Base-by-base conservation (phyloP, 2,329 filamentous ascomycete species). In the Hansfordia pulvinata region DNA sequence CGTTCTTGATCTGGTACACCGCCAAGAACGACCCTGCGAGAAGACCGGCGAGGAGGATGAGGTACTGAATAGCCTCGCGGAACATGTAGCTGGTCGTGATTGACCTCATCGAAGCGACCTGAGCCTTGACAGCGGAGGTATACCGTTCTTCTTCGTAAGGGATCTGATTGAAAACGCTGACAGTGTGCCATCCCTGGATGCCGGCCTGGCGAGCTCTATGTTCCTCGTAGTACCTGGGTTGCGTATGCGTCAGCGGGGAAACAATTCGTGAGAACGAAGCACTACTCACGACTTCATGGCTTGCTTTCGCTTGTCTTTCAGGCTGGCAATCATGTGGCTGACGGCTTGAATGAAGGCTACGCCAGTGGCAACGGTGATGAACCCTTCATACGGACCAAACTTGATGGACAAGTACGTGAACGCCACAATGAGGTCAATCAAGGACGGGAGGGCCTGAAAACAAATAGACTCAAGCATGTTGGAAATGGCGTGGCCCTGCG, bases 21-120 rank as follows among this genome's bases (percentile, higher is more conserved):
- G 67, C 67, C 20, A 73, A 38, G 38, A 69, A 68, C 3, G 66
- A 59, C 19, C 68, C 69, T 4, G 76, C 76, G 10, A 80, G 60
- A 20, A 84, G 66, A 30, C 80, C 78, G 32, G 64, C 71, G 1
- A 75, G 70, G n/a, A 82, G 60, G 17, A 82, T 64, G 19, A 81
- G 43, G 25, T 66, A 68, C 34, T 72, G 66, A 25, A 68, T 60
- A 2, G 64, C 66, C 26, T 67, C 60, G 0, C 62, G 62, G n/a
- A 63, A 35, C 19, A 64, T 47, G 40, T 64, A 67, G 16, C 56
- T 56, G 20, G 60, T 38, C 29, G 50, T 53, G 9, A 60, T 47
- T 8, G 43, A 42, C 34, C 56, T 52, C 4, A 50, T 49, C 19
- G 50, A 51, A 8, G 39, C 34, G 8, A 59, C 44, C 10, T 54